Percentiles rank a stretch among this genome's conserved stretches.
Conservation (phyloP, 2,329 filamentous ascomycete genomes). For the Pestalotiopsis fici region DNA sequence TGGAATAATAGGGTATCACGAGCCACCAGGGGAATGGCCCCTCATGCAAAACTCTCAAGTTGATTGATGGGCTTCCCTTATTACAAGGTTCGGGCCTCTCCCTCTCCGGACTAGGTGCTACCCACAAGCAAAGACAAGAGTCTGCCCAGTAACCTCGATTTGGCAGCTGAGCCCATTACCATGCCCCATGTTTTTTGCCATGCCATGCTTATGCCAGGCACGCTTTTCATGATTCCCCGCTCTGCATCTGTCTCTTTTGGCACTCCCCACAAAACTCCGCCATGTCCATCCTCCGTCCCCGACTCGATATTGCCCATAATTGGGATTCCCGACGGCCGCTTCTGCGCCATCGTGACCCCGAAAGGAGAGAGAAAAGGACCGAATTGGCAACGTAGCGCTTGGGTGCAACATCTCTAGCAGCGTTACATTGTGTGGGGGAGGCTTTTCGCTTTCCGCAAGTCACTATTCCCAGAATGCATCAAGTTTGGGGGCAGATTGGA, state of each 20-base stretch:
- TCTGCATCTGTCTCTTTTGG: background rate
- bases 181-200: background rate
- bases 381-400: background rate
- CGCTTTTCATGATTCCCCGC: too few relatives aligned
- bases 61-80: background rate
- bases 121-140: background rate
- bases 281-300: background rate
- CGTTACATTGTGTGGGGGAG: background rate
- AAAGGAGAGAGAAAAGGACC: background rate
- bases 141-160: too few relatives aligned
- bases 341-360: constrained; percentile 1
- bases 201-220: background rate
- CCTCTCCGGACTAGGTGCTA: background rate
- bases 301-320: background rate
- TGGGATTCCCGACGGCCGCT: background rate
- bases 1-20: background rate
- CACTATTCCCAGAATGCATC: background rate
- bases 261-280: constrained; percentile 8
- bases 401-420: background rate
- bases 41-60: background rate
- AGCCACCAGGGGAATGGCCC: background rate
- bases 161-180: background rate
- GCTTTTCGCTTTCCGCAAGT: background rate
- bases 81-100: background rate
- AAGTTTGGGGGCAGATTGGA: too few relatives aligned